These are phyloP conservation scores for Didymella lethalis DNA, from an alignment of 2,329 filamentous ascomycete species.

Conservation along the genomic window DNA sequence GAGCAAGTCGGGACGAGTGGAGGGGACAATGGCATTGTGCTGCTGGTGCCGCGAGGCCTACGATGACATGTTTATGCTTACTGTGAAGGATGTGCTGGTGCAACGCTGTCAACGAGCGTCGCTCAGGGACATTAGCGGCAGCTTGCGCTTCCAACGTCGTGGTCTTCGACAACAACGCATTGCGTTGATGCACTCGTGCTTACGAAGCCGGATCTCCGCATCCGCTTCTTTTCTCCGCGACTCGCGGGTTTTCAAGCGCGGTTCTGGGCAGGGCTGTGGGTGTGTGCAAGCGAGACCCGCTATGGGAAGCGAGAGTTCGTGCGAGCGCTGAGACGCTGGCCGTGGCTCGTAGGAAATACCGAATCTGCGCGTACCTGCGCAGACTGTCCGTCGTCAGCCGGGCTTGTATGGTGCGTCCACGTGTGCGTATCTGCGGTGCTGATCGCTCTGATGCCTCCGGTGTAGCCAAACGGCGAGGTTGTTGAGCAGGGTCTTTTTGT, in stretches of 20 bases:
- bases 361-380: slow-evolving; percentile 1
- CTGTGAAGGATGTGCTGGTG: not conserved
- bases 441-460: slow-evolving; percentile 1
- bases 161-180: not conserved
- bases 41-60: not conserved
- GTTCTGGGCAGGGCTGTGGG: not conserved
- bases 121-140: too few relatives aligned
- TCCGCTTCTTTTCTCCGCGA: slow-evolving; percentile 1
- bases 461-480: not conserved
- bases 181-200: not conserved
- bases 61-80: not conserved
- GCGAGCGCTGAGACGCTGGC: not conserved
- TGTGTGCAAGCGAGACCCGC: slow-evolving; percentile 1
- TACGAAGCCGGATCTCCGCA: not conserved
- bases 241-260: not conserved
- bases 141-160: not conserved
- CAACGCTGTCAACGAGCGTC: too few relatives aligned
- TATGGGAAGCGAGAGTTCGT: slow-evolving; percentile 1
- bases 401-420: not conserved
- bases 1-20: not conserved
- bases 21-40: not conserved
- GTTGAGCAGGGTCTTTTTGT: not conserved
- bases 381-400: not conserved
- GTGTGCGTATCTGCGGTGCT: too few relatives aligned
- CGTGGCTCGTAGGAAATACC: slow-evolving; percentile 2